Evolutionary conservation across 345 rosid genomes (phyloP).

Genomic region (Citrus sinensis): DVS_A1.0 CM039169.1:22680501-22681000

Average conservation of each 20-base stretch:
- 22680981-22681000: background rate
- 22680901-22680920: slow-evolving; percentile 80
- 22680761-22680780: slow-evolving; percentile 90
- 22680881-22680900: slow-evolving; percentile 94
- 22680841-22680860: slow-evolving; percentile 93
- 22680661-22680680: slow-evolving; percentile 70
- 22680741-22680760: slow-evolving; percentile 52
- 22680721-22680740: slow-evolving; percentile 35
- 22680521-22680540: slow-evolving; percentile 76
- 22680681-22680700: slow-evolving; percentile 39
- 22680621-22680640: slow-evolving; percentile 94
- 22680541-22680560: slow-evolving; percentile 85
- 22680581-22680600: slow-evolving; percentile 86
- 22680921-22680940: slow-evolving; percentile 89
- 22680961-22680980: slow-evolving; percentile 6
- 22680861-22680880: slow-evolving; percentile 83
- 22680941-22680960: slow-evolving; percentile 60
- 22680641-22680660: slow-evolving; percentile 81
- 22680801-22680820: slow-evolving; percentile 99
- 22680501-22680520: slow-evolving; percentile 83
- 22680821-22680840: slow-evolving; percentile 91
- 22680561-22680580: slow-evolving; percentile 93
- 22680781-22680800: slow-evolving; percentile 88
- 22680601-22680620: slow-evolving; percentile 81
- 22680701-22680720: slow-evolving; percentile 36